Evolutionary conservation across 2,329 filamentous ascomycete species (phyloP).

Genomic region (Drechmeria coniospora): DNA sequence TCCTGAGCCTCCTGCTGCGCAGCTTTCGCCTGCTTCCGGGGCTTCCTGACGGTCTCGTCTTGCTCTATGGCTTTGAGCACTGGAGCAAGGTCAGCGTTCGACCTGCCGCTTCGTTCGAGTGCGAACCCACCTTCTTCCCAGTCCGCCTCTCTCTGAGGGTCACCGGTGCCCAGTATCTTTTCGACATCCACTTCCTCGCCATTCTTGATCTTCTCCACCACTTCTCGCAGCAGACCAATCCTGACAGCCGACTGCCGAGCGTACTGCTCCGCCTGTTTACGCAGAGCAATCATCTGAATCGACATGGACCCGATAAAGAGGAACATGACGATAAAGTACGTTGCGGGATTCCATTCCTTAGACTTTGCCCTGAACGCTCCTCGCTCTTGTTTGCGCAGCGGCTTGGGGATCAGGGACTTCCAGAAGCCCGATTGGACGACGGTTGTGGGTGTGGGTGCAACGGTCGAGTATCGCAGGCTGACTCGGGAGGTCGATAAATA

Average conservation of each 20-base stretch:
- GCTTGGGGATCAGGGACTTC: constrained; percentile 54
- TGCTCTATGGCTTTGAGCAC: constrained; percentile 52
- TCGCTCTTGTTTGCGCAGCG: constrained; percentile 33
- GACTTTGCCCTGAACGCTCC: constrained; percentile 26
- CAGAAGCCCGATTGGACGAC: constrained; percentile 48
- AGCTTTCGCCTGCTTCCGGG: constrained; percentile 25
- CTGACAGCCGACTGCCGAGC: constrained; percentile 64
- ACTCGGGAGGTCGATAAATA: not conserved
- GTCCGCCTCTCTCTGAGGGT: constrained; percentile 57
- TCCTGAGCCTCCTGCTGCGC: constrained; percentile 14
- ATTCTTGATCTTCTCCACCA: constrained; percentile 52
- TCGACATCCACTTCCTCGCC: constrained; percentile 79
- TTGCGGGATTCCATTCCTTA: constrained; percentile 65
- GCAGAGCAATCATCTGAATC: constrained; percentile 76
- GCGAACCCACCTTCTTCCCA: constrained; percentile 64
- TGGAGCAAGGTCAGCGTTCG: constrained; percentile 15
- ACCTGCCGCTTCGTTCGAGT: not conserved
- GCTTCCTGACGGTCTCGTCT: constrained; percentile 38
- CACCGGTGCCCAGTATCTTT: constrained; percentile 62
- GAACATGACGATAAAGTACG: constrained; percentile 69
- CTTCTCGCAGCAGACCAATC: constrained; percentile 60
- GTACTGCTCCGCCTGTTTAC: constrained; percentile 58
- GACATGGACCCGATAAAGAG: constrained; percentile 87
- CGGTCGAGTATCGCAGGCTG: constrained; percentile 17
- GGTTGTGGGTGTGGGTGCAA: constrained; percentile 29